A percentile compares a stretch with the other conserved stretches of the same genome.
Evolutionary conservation across 352 stramenopile genomes (phyloP).

Genomic region (Globisporangium middletonii): DNA sequence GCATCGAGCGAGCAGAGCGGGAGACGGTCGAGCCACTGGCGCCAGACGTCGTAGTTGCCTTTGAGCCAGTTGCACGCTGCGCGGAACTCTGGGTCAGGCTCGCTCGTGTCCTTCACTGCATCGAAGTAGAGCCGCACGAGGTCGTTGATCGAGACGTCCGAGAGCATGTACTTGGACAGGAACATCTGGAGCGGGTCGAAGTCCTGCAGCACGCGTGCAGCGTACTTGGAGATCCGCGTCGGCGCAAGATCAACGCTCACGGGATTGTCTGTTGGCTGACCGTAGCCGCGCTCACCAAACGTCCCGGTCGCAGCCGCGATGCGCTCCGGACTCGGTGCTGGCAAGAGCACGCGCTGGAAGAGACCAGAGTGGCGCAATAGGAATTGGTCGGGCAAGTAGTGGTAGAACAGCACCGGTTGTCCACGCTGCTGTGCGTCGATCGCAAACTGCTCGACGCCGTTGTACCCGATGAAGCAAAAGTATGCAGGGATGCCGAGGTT

Average conservation of each 20-base stretch:
- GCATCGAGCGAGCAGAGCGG: conserved; percentile 17
- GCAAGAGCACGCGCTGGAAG: conserved; percentile 45
- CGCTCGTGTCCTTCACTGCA: conserved; percentile 1
- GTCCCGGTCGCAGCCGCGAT: conserved; percentile 24
- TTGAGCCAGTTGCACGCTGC: conserved; percentile 47
- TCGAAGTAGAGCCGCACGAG: conserved; percentile 23
- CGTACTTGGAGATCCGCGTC: conserved; percentile 30
- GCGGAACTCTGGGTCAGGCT: conserved; percentile 26
- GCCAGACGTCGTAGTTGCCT: conserved; percentile 44
- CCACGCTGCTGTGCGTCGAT: conserved; percentile 19
- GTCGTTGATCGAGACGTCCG: conserved; percentile 33
- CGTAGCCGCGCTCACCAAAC: conserved; percentile 49
- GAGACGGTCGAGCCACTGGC: conserved; percentile 32
- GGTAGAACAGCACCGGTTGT: conserved; percentile 39
- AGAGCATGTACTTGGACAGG: conserved; percentile 27
- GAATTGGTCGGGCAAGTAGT: conserved; percentile 49
- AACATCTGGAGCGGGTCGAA: conserved; percentile 6
- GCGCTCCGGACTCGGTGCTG: conserved; percentile 19
- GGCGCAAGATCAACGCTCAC: conserved; percentile 39
- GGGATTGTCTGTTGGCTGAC: conserved; percentile 31
- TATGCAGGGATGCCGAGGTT: conserved; percentile 52
- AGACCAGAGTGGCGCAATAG: conserved; percentile 23
- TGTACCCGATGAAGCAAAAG: conserved; percentile 58
- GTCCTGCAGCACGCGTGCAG: conserved; percentile 10
- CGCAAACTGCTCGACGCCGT: conserved; percentile 25